Evolutionary conservation across 1,139 yeast species (phyloP), one percentile per base, ranked within the genome.

Genomic region (Scheffersomyces parashehatae): DNA sequence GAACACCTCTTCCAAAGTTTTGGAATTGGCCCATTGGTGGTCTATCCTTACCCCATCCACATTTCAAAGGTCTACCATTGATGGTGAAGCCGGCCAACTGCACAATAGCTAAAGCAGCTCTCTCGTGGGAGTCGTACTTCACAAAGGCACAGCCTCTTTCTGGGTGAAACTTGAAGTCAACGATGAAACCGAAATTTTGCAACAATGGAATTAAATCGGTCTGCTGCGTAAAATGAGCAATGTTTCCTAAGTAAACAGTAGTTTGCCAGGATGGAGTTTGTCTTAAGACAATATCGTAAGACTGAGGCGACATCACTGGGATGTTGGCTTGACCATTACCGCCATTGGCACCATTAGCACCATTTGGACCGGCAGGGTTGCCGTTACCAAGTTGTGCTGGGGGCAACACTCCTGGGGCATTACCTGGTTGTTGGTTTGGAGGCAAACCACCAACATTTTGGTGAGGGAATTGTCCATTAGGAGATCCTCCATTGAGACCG

Each of bases 81-180:
- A 89, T 69, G 45, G 77, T 77, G 55, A 81, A 79, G n/a, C 95
- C 95, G 15, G 83, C 78, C 49, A 89, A 71, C 57, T 87, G 93
- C 26, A 85, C 86, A 56, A 89, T 88, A 42, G 96, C 95, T 62
- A 87, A 71, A 1, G 96, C 95, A 4, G 97, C 97, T 49, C 88
- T 74, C 57, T 88, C 96, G 64, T 89, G 97, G 37, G 87, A 77
- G 56, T 87, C 96, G 59, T 84, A 88, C 65, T 85, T 85, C 49
- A 87, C 93, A 71, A 89, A 89, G 3, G 93, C 93, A 68, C 88
- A 86, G 7, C 88, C 89, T 58, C 83, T 80, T 47, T 88, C 96
- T 5, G 91, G 86, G 53, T 86, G 86, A 59, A 86, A 79, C 62
- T 85, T 86, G 61, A 89, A 82, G 53, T 88, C 95, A 47, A 86